Conservation (phyloP, 2,329 filamentous ascomycete genomes). For the Sarocladiaceae sp. region DNA sequence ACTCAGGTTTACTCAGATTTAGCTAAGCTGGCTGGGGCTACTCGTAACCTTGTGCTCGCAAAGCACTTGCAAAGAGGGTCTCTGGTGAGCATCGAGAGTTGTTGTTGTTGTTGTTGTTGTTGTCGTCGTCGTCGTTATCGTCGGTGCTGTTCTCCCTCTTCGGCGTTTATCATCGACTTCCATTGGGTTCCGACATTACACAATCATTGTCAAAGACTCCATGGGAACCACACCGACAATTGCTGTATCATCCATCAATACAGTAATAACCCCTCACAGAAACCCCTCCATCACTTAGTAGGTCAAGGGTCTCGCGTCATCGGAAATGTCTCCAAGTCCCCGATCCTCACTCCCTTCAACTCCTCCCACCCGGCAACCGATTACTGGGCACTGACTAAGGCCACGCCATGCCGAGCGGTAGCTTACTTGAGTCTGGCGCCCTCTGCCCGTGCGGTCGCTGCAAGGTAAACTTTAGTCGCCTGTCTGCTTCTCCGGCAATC, state of each 20-base stretch:
- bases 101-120: background rate
- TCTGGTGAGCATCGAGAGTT: background rate
- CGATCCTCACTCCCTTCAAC: no score
- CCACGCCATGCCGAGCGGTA: no score
- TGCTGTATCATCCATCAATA: no score
- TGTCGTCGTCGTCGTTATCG: background rate
- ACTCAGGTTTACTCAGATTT: conserved; percentile 2
- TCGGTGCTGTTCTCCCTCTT: no score
- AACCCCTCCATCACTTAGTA: no score
- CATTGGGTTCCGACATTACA: no score
- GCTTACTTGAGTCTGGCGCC: background rate
- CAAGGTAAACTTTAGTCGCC: background rate
- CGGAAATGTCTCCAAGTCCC: background rate
- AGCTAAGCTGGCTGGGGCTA: conserved; percentile 4
- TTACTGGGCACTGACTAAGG: conserved; percentile 8
- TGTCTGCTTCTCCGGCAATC: background rate
- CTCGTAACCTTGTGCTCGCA: background rate
- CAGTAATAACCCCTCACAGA: no score
- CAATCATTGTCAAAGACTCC: no score
- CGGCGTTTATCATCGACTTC: no score
- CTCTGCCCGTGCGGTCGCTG: background rate
- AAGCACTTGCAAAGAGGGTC: background rate
- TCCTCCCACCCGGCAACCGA: background rate
- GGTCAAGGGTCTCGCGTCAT: background rate
- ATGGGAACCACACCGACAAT: no score